Percentiles rank a stretch among this genome's conserved stretches.
phyloP scores from a whole-genome alignment of 495 filamentous ascomycete genomes.

The Sphaerosporella brunnea region DNA sequence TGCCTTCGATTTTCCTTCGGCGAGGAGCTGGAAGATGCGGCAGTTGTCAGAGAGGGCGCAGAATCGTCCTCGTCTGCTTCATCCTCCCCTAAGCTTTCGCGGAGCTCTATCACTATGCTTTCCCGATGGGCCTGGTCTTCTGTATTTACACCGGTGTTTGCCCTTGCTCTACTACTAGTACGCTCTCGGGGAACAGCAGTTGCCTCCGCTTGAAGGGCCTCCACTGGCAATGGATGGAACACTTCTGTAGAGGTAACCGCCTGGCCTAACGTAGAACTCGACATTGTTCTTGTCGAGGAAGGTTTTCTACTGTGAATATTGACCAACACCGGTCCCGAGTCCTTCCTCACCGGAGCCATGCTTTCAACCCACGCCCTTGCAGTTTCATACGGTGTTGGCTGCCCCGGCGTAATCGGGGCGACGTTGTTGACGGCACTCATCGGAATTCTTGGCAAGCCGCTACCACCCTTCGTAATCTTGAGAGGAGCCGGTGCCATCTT shows the following conservation, averaged over 20 bases:
- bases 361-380: conserved; percentile 20
- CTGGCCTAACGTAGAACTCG: too few species aligned
- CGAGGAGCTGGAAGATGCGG: neutral
- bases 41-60: neutral
- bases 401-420: neutral
- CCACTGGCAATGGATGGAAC: too few species aligned
- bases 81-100: neutral
- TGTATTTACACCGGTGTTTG: neutral
- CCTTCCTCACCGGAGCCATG: conserved; percentile 7
- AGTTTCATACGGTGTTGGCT: conserved; percentile 9
- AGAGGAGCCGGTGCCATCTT: neutral
- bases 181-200: too few species aligned
- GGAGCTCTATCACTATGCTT: neutral
- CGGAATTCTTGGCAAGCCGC: neutral
- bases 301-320: neutral
- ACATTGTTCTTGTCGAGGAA: too few species aligned
- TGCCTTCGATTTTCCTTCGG: neutral
- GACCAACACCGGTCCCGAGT: conserved; percentile 2
- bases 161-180: neutral
- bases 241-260: too few species aligned
- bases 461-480: neutral
- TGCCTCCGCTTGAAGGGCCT: too few species aligned
- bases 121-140: too few species aligned
- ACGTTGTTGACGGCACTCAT: conserved; percentile 3
- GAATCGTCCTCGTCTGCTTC: neutral